phyloP scores from a whole-genome alignment of 805 yeast genomes.

The Suhomyces sp. region DNA sequence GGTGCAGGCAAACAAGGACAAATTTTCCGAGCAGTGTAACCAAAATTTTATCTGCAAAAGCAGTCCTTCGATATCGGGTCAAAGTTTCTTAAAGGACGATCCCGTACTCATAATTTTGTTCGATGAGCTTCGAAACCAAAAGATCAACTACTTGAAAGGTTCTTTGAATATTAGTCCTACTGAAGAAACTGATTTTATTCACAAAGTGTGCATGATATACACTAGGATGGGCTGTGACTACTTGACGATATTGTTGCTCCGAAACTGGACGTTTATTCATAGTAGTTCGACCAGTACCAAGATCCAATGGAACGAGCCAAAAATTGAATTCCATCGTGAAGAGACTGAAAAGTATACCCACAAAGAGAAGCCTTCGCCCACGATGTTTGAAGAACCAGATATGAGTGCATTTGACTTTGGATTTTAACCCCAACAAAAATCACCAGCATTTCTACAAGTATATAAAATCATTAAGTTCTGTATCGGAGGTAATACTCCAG shows the following conservation, averaged over 20 bases:
- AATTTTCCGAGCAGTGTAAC: conserved; percentile 21
- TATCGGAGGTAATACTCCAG: too few species aligned
- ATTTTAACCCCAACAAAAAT: conserved; percentile 10
- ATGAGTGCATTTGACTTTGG: conserved; percentile 67
- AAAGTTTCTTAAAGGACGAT: conserved; percentile 63
- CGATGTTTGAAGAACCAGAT: conserved; percentile 67
- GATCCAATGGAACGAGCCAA: not conserved
- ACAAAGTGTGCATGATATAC: conserved; percentile 64
- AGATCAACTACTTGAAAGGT: conserved; percentile 48
- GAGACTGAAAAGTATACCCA: not conserved
- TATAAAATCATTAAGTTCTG: too few species aligned
- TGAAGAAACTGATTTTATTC: conserved; percentile 60
- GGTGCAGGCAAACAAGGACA: conserved; percentile 12
- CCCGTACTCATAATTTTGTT: conserved; percentile 76
- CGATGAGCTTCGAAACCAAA: conserved; percentile 53
- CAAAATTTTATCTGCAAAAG: conserved; percentile 9
- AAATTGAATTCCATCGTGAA: not conserved
- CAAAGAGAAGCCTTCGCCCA: conserved; percentile 41
- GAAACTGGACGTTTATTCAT: conserved; percentile 61
- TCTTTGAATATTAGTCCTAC: conserved; percentile 41
- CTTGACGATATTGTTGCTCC: conserved; percentile 58
- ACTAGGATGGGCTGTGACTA: conserved; percentile 90
- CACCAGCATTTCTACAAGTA: too few species aligned
- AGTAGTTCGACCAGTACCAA: not conserved
- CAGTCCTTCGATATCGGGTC: conserved; percentile 9